Conservation (phyloP, 2,329 filamentous ascomycete genomes). For the Fusarium burgessii region DNA sequence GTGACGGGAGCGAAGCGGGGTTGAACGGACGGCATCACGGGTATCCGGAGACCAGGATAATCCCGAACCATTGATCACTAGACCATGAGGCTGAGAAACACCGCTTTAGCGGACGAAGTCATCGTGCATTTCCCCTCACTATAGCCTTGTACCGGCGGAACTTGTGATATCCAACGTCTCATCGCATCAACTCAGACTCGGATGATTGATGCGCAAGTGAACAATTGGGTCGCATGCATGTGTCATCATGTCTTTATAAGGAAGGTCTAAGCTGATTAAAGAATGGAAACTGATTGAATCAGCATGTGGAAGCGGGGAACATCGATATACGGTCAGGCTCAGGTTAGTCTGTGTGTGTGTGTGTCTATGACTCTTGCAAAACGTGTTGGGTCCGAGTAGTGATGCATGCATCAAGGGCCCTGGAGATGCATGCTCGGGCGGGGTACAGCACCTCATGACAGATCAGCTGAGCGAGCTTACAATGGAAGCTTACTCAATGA, state of each 20-base stretch:
- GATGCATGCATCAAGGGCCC: constrained; percentile 23
- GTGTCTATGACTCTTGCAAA: constrained; percentile 6
- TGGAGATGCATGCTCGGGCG: constrained; percentile 13
- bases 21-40: neutral
- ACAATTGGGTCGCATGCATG: constrained; percentile 12
- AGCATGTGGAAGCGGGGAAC: constrained; percentile 14
- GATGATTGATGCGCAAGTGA: neutral
- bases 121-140: constrained; percentile 10
- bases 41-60: neutral
- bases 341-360: too few relatives aligned
- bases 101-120: neutral
- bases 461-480: constrained; percentile 31
- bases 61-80: constrained; percentile 1
- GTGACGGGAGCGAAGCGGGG: neutral
- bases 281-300: too few relatives aligned
- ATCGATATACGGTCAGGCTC: too few relatives aligned
- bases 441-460: constrained; percentile 28
- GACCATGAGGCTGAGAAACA: constrained; percentile 20
- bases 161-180: constrained; percentile 6
- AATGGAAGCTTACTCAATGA: neutral
- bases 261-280: constrained; percentile 23
- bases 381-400: constrained; percentile 1
- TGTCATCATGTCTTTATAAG: constrained; percentile 5
- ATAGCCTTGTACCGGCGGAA: neutral
- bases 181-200: neutral